Conservation (phyloP, 2,329 filamentous ascomycete genomes). For the Zelopaecilomyces penicillatus region DNA sequence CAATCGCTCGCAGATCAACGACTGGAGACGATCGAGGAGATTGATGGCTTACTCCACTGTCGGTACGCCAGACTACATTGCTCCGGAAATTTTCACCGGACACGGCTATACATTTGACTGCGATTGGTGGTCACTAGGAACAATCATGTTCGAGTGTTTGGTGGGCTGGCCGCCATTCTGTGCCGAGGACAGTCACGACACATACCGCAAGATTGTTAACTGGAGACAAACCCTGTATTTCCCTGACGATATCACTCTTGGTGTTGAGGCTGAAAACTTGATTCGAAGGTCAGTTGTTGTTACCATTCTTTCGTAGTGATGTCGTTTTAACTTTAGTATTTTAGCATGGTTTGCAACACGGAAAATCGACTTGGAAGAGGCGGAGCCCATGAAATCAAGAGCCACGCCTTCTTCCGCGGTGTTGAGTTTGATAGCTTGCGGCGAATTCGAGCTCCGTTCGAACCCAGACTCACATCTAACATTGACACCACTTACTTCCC, state of each 20-base stretch:
- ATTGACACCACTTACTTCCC: conserved; percentile 98
- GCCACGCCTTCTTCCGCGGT: conserved; percentile 90
- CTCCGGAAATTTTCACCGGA: conserved; percentile 94
- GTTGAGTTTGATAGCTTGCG: conserved; percentile 92
- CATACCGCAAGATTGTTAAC: conserved; percentile 98
- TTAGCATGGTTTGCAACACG: conserved; percentile 84
- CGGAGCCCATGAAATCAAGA: conserved; percentile 86
- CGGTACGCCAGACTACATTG: conserved; percentile 96
- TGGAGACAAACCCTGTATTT: conserved; percentile 96
- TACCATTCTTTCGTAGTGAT: conserved; percentile 8
- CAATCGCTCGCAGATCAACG: conserved; percentile 96
- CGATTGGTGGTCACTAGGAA: conserved; percentile 98
- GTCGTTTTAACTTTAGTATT: neutral
- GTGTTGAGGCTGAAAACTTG: conserved; percentile 80
- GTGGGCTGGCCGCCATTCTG: conserved; percentile 99
- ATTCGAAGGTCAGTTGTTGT: conserved; percentile 65
- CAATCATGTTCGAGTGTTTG: conserved; percentile 99
- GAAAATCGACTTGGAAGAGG: conserved; percentile 83
- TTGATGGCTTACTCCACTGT: conserved; percentile 98
- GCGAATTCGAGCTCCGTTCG: conserved; percentile 89
- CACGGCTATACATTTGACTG: conserved; percentile 95
- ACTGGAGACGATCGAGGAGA: conserved; percentile 91
- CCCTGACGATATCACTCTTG: conserved; percentile 86
- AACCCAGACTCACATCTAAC: conserved; percentile 85
- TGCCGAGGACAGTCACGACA: conserved; percentile 93